A percentile compares a stretch with the other conserved stretches of the same genome.
Conservation (phyloP, 805 yeast genomes). For the Suhomyces sp. region DNA sequence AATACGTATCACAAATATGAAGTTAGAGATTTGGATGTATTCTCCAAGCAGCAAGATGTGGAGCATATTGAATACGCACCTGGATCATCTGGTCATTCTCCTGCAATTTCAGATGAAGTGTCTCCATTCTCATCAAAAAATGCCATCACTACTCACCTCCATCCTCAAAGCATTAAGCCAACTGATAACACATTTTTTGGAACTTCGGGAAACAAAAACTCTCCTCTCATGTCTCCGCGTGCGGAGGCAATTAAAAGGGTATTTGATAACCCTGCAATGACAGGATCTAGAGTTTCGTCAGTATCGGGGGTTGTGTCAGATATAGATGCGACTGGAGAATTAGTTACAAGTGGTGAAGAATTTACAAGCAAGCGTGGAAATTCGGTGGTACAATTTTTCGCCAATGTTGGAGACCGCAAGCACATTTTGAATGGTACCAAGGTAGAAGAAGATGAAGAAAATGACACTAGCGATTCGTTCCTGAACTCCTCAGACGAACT, state of each 20-base stretch:
- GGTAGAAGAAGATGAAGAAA: slow-evolving; percentile 8
- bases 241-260: slow-evolving; percentile 42
- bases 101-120: background rate
- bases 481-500: slow-evolving; percentile 9
- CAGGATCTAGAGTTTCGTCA: slow-evolving; percentile 11
- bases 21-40: background rate
- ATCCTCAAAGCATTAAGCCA: background rate
- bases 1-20: slow-evolving; percentile 4
- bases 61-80: slow-evolving; percentile 7
- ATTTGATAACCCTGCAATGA: slow-evolving; percentile 44
- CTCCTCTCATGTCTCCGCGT: slow-evolving; percentile 27
- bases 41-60: slow-evolving; percentile 3
- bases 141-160: background rate
- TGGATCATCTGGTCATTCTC: background rate
- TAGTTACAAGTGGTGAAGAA: slow-evolving; percentile 5
- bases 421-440: background rate
- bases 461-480: slow-evolving; percentile 2
- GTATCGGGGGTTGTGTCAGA: slow-evolving; percentile 9
- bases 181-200: slow-evolving; percentile 1
- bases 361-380: slow-evolving; percentile 1
- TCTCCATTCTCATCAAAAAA: background rate
- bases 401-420: slow-evolving; percentile 28
- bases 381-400: slow-evolving; percentile 24
- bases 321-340: slow-evolving; percentile 8
- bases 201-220: background rate